phyloP scores from a whole-genome alignment of 441 rosid genomes.

The Syzygium syzygioides region DNA sequence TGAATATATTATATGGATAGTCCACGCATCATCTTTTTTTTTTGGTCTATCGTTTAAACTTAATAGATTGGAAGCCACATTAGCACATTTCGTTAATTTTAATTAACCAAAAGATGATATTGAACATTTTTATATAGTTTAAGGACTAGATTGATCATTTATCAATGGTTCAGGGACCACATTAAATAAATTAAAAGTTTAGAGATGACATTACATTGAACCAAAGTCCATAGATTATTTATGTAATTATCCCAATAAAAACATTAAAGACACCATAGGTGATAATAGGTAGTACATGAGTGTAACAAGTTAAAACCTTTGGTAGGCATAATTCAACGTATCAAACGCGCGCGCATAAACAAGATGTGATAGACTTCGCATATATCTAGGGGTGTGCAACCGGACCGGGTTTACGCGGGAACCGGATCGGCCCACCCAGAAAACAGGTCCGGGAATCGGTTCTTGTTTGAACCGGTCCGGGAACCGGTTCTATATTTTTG shows the following conservation, averaged over 20 bases:
- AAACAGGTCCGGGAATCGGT: too few species aligned
- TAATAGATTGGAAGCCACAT: neutral
- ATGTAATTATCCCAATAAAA: neutral
- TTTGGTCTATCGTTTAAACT: neutral
- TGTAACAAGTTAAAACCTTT: neutral
- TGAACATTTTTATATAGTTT: neutral
- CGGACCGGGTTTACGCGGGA: too few species aligned
- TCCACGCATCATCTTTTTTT: fast-evolving
- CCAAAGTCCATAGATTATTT: neutral
- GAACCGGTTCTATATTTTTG: too few species aligned
- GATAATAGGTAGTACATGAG: neutral
- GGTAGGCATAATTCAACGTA: neutral
- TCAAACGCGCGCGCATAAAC: neutral
- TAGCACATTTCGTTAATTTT: neutral
- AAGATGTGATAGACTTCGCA: neutral
- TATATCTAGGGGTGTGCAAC: too few species aligned
- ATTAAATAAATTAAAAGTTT: neutral
- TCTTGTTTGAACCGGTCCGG: too few species aligned
- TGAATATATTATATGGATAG: neutral
- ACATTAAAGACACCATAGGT: neutral
- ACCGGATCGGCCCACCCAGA: too few species aligned
- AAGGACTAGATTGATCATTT: neutral
- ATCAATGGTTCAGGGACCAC: neutral
- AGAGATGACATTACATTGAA: neutral
- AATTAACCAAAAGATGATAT: neutral